Base-by-base conservation (phyloP, 2,329 filamentous ascomycete genomes). In the Colletotrichum navitas region DNA sequence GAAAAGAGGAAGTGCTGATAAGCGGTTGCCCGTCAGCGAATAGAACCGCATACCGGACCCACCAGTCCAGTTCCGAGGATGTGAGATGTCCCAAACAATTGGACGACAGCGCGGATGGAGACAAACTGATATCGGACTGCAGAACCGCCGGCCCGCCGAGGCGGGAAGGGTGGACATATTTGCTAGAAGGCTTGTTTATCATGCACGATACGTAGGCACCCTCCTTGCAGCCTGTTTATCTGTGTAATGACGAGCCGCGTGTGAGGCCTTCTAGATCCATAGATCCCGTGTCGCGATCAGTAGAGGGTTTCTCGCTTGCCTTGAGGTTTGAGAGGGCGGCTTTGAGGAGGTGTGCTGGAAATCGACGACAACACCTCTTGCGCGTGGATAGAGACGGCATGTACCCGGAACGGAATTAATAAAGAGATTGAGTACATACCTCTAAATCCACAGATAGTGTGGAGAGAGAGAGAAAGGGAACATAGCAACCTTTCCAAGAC, bases 141-240 rank as follows among this genome's bases (percentile, higher is more conserved):
- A 58, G 43, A 45, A 64, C 68, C 68, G 68, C 34, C 68, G 68
- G 68, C 34, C 68, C 68, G 68, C 21, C 49, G 36, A 39, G 3
- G n/a, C 21, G 24, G 36, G 16, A 12, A 34, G 26, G 16, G 26
- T 43, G 45, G n/a, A 26, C 34, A 12, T 58, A 4, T 18, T 1
- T 18, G 49, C 49, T 16, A 29, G 16, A 34, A 21, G 21, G 12
- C 60, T 29, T 3, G 45, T 52, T n/a, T 32, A 12, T 32, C 2
- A 56, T 47, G 41, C 65, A 63, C 6, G 24, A 14, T 41, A 45
- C 39, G 6, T 41, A 4, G 52, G 26, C 32, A 34, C 43, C 24
- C 24, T 51, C 12, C 49, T 26, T 26, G 10, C 6, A 26, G 26
- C 24, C 24, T 51, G 24, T 26, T 24, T 32, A 32, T 52, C 14